Base-by-base conservation (phyloP, 495 filamentous ascomycete species). In the Geoglossum glabrum region DNA sequence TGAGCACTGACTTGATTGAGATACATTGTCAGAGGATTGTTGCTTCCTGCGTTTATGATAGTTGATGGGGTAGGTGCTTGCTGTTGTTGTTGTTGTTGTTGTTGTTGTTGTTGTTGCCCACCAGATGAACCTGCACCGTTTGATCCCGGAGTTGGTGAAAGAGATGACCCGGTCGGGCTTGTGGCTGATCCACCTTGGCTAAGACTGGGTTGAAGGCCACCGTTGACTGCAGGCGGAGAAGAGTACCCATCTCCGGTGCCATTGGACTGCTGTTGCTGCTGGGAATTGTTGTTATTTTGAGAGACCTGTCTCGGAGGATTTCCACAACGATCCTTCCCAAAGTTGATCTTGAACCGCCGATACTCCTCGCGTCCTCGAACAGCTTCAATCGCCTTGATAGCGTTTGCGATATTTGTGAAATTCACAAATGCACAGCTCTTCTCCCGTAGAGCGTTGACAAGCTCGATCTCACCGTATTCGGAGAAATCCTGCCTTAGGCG, bases 341-440 rank as follows among this genome's bases (percentile, higher is more conserved):
- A 98, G 72, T 98, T 98, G 68, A 98, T 89, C 76, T 98, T 98
- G 78, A 98, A 98, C 52, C 90, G 83, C 68, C 79, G 84, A 72
- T 98, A 98, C 66, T 98, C 92, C 54, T 98, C 93, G 62, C 90
- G 85, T 66, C 87, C 83, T 28, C 92, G 80, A 62, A 97, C 81
- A 34, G 90, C 92, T 68, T 98, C 92, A 61, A 98, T 98, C 4
- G 92, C 93, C 70, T 98, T 98, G 74, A 98, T 98, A 43, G 92
- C 92, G 61, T 98, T 98, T 62, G 92, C 92, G 63, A 98, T 98
- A 72, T 98, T 97, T 64, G 92, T 97, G 67, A 98, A 98, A 69
- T 98, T 98, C 70, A 97, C 93, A 65, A 98, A 98, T 0, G 92
- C 92, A 69, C 92, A 97, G 72, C 88, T 95, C 82, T 98, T 98